phyloP scores from a whole-genome alignment of 2,329 filamentous ascomycete species.

The Colletotrichum gloeosporioides region DNA sequence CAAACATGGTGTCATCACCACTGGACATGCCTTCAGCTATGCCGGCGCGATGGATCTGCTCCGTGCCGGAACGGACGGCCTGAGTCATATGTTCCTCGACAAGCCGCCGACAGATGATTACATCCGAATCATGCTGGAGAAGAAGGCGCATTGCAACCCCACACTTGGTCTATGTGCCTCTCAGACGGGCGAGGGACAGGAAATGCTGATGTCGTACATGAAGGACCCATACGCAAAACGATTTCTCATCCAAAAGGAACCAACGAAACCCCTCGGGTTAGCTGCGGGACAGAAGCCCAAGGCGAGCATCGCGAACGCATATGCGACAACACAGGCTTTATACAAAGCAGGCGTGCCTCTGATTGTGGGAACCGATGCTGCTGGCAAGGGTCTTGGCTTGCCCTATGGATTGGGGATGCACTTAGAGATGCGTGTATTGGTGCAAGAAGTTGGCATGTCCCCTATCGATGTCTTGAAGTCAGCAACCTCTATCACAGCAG shows the following conservation, averaged over 20 bases:
- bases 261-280: not conserved
- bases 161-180: constrained; percentile 27
- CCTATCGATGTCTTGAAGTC: constrained; percentile 21
- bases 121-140: constrained; percentile 27
- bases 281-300: not conserved
- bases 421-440: constrained; percentile 21
- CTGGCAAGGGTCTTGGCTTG: constrained; percentile 11
- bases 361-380: constrained; percentile 23
- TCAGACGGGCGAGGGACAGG: constrained; percentile 27
- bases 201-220: constrained; percentile 23
- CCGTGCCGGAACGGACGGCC: constrained; percentile 30
- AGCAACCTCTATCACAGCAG: constrained; percentile 18
- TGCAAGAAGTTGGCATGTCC: constrained; percentile 19
- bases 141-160: constrained; percentile 27
- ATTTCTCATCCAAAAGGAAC: not conserved
- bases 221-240: constrained; percentile 10
- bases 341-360: constrained; percentile 17
- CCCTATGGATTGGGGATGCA: constrained; percentile 20
- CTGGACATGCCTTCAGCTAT: constrained; percentile 31
- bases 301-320: constrained; percentile 19
- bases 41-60: constrained; percentile 32
- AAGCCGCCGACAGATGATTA: constrained; percentile 26
- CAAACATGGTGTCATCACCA: constrained; percentile 26
- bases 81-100: constrained; percentile 36
- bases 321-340: constrained; percentile 16